Evolutionary conservation across 805 yeast genomes (phyloP).

Genomic region (Suhomyces canberraensis): DNA sequence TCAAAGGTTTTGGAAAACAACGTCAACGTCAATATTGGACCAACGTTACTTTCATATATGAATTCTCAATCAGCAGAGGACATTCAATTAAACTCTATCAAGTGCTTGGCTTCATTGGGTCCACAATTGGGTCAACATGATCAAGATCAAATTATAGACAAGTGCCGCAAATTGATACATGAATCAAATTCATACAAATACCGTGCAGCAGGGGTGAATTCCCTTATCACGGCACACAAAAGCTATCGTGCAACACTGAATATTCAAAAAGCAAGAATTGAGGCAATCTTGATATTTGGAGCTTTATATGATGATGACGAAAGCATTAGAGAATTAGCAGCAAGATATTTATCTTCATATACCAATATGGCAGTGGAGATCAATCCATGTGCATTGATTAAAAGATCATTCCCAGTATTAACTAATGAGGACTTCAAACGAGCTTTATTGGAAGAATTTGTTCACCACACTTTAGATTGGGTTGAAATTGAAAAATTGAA

Average conservation of each 20-base stretch:
- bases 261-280: conserved; percentile 1
- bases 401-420: neutral
- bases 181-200: conserved; percentile 38
- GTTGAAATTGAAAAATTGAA: neutral
- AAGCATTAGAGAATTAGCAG: conserved; percentile 49
- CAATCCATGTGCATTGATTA: conserved; percentile 5
- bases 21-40: neutral
- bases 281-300: conserved; percentile 23
- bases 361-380: neutral
- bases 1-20: conserved; percentile 13
- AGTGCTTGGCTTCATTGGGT: conserved; percentile 48
- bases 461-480: neutral
- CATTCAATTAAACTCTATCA: conserved; percentile 34
- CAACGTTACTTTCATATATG: neutral
- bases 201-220: conserved; percentile 44
- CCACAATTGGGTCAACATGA: neutral
- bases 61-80: conserved; percentile 2
- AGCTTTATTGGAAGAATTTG: neutral
- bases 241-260: conserved; percentile 13
- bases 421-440: neutral
- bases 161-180: neutral
- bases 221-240: conserved; percentile 28
- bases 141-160: neutral
- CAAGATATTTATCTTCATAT: conserved; percentile 33
- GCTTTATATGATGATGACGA: conserved; percentile 66